Conservation (phyloP, 441 rosid species). For the Pelargonium cotyledonis region DNA sequence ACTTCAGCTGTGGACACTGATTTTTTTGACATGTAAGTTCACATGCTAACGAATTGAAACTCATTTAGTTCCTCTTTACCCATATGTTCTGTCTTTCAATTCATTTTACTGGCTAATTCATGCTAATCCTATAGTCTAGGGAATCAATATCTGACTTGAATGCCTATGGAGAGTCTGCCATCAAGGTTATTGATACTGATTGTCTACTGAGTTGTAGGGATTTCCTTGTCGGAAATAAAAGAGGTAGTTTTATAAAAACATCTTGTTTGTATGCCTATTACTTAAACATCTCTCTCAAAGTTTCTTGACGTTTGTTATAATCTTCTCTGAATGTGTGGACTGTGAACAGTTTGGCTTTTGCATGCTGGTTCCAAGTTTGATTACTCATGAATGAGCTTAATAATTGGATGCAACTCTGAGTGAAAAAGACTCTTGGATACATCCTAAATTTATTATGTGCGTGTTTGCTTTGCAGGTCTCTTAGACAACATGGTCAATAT, state of each 20-base stretch:
- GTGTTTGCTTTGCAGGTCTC: constrained; percentile 47
- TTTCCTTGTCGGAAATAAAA: neutral
- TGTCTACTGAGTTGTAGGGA: neutral
- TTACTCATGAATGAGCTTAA: neutral
- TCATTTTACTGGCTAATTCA: constrained; percentile 2
- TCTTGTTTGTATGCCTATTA: too few species aligned
- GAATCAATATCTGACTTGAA: neutral
- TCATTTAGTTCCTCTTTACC: constrained; percentile 2
- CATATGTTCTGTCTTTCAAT: neutral
- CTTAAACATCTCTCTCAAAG: neutral
- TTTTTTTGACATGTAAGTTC: constrained; percentile 84
- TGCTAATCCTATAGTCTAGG: neutral
- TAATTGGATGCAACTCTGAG: neutral
- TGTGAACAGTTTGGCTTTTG: neutral
- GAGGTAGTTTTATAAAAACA: neutral
- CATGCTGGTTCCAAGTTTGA: neutral
- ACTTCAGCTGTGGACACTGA: constrained; percentile 83
- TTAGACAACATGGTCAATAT: constrained; percentile 65
- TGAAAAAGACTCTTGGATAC: neutral
- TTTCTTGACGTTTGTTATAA: neutral
- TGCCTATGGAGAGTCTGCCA: constrained; percentile 15
- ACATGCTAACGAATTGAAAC: constrained; percentile 13
- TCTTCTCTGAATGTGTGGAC: neutral
- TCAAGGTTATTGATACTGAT: constrained; percentile 1
- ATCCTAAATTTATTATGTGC: neutral